Percentiles rank a stretch among this genome's conserved stretches.
Conservation (phyloP, 371 early-diverging fungal species). For the Gilbertella persicaria region DNA sequence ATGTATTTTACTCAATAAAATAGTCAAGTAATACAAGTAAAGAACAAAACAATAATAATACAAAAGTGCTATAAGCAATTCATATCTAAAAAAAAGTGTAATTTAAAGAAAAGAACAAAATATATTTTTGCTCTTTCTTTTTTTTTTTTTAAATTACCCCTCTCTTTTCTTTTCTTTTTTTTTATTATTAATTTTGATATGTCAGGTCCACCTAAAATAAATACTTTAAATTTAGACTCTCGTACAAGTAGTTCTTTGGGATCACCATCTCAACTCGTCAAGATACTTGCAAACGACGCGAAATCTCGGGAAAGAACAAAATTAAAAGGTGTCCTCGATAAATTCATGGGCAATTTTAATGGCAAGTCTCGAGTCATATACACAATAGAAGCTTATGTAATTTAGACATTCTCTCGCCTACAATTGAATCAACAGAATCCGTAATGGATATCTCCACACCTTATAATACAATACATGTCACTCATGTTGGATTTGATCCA, state of each 20-base stretch:
- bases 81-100: too few species aligned
- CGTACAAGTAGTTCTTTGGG: background rate
- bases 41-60: too few species aligned
- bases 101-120: too few species aligned
- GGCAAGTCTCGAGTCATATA: constrained; percentile 23
- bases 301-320: constrained; percentile 32
- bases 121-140: background rate
- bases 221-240: background rate
- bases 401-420: constrained; percentile 43
- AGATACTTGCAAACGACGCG: constrained; percentile 1
- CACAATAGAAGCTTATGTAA: background rate
- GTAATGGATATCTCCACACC: constrained; percentile 87
- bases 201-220: background rate
- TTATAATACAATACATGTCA: constrained; percentile 92
- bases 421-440: background rate
- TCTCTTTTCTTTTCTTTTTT: too few species aligned
- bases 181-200: background rate
- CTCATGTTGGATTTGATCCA: constrained; percentile 87
- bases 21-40: too few species aligned
- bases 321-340: constrained; percentile 53
- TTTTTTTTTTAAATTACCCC: too few species aligned
- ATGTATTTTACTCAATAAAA: too few species aligned
- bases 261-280: background rate
- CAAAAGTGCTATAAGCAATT: too few species aligned
- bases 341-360: constrained; percentile 38